Evolutionary conservation across 495 filamentous ascomycete genomes (phyloP).

Genomic region (Penicillium paxilli): DNA sequence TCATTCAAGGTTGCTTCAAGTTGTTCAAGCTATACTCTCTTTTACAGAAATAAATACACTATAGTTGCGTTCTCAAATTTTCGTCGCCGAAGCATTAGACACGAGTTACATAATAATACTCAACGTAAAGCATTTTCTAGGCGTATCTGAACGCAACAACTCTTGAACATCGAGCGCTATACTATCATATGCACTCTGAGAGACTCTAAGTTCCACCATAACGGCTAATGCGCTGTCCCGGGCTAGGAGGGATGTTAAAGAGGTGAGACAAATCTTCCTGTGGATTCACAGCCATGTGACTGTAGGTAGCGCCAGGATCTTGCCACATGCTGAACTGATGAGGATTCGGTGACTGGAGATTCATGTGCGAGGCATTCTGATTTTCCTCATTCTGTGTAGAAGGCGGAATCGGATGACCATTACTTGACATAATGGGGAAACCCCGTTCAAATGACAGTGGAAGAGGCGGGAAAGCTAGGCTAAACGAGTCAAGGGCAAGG

Average conservation of each 20-base stretch:
- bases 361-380: background rate
- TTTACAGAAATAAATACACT: background rate
- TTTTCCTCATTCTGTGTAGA: background rate
- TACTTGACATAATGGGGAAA: constrained; percentile 7
- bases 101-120: background rate
- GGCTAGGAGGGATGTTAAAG: background rate
- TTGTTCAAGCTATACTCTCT: too few species aligned
- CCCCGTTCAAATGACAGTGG: constrained; percentile 32
- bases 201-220: background rate
- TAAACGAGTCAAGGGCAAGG: constrained; percentile 19
- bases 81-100: background rate
- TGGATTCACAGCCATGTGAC: background rate
- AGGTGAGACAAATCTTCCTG: background rate
- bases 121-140: background rate
- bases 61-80: background rate
- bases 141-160: background rate
- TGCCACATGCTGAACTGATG: constrained; percentile 6
- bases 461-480: constrained; percentile 36
- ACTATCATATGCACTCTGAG: background rate
- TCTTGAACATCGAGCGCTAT: background rate
- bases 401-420: constrained; percentile 1
- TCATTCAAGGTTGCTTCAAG: background rate
- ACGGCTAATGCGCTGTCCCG: background rate
- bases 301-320: background rate
- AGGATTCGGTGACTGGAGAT: background rate